Evolutionary conservation across 768 basidiomycete species (phyloP).

Genomic region (Gloeopeniophorella convolvens): DNA sequence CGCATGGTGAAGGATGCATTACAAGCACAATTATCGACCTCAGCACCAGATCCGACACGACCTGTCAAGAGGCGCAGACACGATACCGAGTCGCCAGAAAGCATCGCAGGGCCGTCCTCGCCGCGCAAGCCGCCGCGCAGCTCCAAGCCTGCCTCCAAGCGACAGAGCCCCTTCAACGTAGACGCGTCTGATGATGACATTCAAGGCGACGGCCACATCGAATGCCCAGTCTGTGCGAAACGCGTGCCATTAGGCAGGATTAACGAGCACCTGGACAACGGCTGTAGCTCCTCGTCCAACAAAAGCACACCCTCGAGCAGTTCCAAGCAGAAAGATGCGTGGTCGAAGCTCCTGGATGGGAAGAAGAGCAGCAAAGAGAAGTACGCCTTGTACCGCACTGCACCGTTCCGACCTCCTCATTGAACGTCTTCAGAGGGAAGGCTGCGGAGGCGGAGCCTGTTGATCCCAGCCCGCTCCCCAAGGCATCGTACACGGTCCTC

Average conservation of each 20-base stretch:
- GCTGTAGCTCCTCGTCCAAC: slow-evolving; percentile 22
- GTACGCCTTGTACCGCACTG: not conserved
- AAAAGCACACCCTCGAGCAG: slow-evolving; percentile 9
- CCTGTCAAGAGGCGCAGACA: slow-evolving; percentile 20
- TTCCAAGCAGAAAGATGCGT: slow-evolving; percentile 15
- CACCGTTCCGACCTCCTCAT: not conserved
- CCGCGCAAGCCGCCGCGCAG: not conserved
- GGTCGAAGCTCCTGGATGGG: slow-evolving; percentile 18
- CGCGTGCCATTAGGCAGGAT: slow-evolving; percentile 26
- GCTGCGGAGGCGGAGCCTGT: not conserved
- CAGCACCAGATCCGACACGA: not conserved
- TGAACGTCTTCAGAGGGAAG: not conserved
- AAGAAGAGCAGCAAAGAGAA: slow-evolving; percentile 16
- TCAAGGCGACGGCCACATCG: not conserved
- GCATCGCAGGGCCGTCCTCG: not conserved
- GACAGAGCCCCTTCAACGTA: not conserved
- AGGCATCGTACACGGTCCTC: slow-evolving; percentile 24
- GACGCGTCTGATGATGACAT: not conserved
- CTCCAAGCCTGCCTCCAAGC: not conserved
- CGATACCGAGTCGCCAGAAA: slow-evolving; percentile 1
- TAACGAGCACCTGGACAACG: slow-evolving; percentile 32
- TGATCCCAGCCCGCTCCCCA: slow-evolving; percentile 15
- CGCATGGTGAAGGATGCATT: not conserved
- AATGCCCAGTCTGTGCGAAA: slow-evolving; percentile 11
- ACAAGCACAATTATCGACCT: not conserved